These are phyloP conservation scores for Coemansia sp. DNA, from an alignment of 192 early-diverging fungal species.

Conservation along the genomic window DNA sequence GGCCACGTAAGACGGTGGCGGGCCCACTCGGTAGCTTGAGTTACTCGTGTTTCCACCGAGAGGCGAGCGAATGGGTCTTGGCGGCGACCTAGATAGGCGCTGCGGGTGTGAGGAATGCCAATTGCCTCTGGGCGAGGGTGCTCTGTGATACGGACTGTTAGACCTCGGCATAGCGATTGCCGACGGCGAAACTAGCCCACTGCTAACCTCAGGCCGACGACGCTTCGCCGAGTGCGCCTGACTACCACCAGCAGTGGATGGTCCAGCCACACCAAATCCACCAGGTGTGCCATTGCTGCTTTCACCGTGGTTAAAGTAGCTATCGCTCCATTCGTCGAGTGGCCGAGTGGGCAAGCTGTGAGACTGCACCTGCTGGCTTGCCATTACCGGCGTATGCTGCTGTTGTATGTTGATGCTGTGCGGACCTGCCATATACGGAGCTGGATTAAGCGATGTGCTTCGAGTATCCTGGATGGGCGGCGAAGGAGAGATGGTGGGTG, in stretches of 20 bases:
- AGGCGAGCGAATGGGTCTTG: constrained; percentile 30
- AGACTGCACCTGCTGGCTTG: constrained; percentile 19
- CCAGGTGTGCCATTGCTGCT: constrained; percentile 7
- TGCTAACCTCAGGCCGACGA: constrained; percentile 20
- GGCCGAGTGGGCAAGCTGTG: constrained; percentile 40
- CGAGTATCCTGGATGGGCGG: constrained; percentile 24
- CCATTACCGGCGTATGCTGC: neutral
- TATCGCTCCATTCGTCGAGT: constrained; percentile 27
- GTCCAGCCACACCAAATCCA: neutral
- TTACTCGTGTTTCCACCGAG: neutral
- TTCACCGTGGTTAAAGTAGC: constrained; percentile 4
- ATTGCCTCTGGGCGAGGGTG: constrained; percentile 5
- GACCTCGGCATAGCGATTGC: constrained; percentile 1
- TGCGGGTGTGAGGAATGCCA: constrained; percentile 5
- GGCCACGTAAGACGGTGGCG: neutral
- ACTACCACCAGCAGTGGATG: neutral
- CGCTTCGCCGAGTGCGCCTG: constrained; percentile 14
- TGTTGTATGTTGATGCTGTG: constrained; percentile 7
- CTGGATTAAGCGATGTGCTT: constrained; percentile 17
- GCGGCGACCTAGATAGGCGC: constrained; percentile 30
- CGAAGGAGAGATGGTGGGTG: constrained; percentile 49
- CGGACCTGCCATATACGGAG: constrained; percentile 30
- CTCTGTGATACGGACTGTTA: constrained; percentile 7
- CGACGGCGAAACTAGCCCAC: neutral
- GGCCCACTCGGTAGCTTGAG: neutral